Base-by-base conservation (phyloP, 129 eudicot genomes). In the Flaveria ramosissima region DNA sequence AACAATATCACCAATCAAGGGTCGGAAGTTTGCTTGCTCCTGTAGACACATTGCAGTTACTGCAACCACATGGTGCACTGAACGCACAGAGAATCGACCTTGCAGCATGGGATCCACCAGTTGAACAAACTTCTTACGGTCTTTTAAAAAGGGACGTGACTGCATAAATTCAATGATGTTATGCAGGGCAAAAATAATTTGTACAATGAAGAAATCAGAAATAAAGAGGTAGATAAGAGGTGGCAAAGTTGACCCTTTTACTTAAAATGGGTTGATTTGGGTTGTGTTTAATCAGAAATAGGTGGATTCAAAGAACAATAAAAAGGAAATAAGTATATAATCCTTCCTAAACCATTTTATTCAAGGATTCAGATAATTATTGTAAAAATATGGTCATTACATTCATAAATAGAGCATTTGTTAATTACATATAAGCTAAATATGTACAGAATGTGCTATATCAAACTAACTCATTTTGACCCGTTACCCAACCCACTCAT, bases 41-140 rank as follows among this genome's bases (percentile, higher is more conserved):
- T 90, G 93, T 13, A 92, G 86, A 77, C 96, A 92, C 96, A 92
- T 90, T 68, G 91, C 83, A 26, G 92, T 85, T n/a, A 89, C 84
- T 50, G 92, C 93, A 71, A 92, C 76, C 6, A 88, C 86, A 64
- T 92, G 94, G 79, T 88, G 92, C 48, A 85, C 84, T 6, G 81
- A 82, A 42, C 94, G 87, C 15, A 73, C 62, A 7, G 94, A 81
- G 62, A 83, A 82, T 4, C 81, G 77, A 68, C 96, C 94, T 70
- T 78, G 82, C 65, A 92, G 73, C 50, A 64, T 66, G 13, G 98
- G 92, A 82, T 92, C 96, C 62, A 82, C 94, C 78, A 92, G 62
- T 47, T 86, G 85, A 62, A 84, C 80, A 75, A 82, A 88, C 83
- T 84, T 88, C 71, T 81, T 86, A 47, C 87, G 76, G 74, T 92